phyloP scores from a whole-genome alignment of 495 filamentous ascomycete genomes.

The Annulohypoxylon moriforme region DNA sequence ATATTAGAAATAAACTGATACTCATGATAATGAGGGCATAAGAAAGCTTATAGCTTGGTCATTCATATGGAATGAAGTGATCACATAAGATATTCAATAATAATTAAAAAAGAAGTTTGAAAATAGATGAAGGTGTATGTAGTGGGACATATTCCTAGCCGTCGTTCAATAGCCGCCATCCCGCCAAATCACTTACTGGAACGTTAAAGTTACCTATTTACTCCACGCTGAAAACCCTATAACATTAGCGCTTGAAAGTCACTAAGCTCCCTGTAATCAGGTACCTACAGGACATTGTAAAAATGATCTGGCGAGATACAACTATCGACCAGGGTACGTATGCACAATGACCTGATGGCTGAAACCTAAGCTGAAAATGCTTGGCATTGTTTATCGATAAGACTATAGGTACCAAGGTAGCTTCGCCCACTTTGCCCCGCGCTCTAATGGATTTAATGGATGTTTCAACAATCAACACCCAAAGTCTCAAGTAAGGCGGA shows the following conservation, averaged over 20 bases:
- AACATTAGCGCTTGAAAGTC: too few relatives aligned
- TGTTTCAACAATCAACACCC: conserved; percentile 7
- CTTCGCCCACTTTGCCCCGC: conserved; percentile 27
- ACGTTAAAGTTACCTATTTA: too few relatives aligned
- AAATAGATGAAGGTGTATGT: not conserved
- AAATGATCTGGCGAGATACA: too few relatives aligned
- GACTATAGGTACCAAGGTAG: not conserved
- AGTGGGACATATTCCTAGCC: not conserved
- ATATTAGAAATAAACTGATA: not conserved
- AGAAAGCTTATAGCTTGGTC: not conserved
- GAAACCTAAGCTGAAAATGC: not conserved
- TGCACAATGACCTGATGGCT: not conserved
- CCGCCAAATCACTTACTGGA: too few relatives aligned
- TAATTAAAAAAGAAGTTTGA: too few relatives aligned
- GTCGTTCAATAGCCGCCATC: too few relatives aligned
- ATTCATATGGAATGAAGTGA: not conserved
- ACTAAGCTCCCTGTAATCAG: too few relatives aligned
- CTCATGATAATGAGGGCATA: not conserved
- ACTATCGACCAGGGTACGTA: not conserved
- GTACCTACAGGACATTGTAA: too few relatives aligned
- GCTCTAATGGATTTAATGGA: not conserved
- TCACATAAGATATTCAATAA: not conserved
- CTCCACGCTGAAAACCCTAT: too few relatives aligned
- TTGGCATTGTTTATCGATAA: conserved; percentile 10
- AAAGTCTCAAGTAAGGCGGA: conserved; percentile 6